Conservation (phyloP, 1,139 yeast genomes). For the Magnusiomyces suaveolens region DNA sequence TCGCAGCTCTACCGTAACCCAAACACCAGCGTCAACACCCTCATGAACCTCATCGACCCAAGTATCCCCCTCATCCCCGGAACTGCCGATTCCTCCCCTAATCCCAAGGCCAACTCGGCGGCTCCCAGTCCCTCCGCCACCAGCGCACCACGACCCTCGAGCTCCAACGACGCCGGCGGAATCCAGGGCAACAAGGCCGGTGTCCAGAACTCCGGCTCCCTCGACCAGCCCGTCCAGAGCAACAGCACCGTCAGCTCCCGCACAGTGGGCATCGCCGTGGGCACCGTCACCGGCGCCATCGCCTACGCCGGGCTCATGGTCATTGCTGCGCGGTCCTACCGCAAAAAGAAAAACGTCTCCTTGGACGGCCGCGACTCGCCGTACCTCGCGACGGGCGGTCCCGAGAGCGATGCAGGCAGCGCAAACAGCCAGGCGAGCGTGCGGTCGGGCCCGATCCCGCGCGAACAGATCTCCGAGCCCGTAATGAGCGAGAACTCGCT, state of each 20-base stretch:
- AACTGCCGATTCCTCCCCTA: conserved; percentile 3
- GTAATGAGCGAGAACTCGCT: conserved; percentile 35
- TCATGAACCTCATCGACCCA: conserved; percentile 35
- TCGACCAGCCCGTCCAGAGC: conserved; percentile 27
- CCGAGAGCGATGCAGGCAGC: background rate
- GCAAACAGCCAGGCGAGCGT: background rate
- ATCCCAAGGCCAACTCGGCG: too few relatives aligned
- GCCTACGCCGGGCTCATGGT: conserved; percentile 32
- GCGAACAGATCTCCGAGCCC: conserved; percentile 31
- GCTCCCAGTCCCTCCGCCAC: too few relatives aligned
- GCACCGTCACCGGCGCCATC: conserved; percentile 32
- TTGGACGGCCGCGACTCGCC: conserved; percentile 14
- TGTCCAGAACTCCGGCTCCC: conserved; percentile 26
- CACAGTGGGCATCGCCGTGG: conserved; percentile 35
- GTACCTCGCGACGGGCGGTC: conserved; percentile 12
- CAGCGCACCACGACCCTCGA: too few relatives aligned
- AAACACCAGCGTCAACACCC: conserved; percentile 27
- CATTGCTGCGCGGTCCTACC: conserved; percentile 27
- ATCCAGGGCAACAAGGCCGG: conserved; percentile 7
- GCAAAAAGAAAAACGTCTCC: conserved; percentile 21
- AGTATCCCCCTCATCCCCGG: conserved; percentile 29
- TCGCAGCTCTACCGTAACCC: conserved; percentile 31
- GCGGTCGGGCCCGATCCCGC: conserved; percentile 13
- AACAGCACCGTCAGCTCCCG: conserved; percentile 23
- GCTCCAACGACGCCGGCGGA: background rate